Conservation (phyloP, 371 early-diverging fungal genomes). For the Apophysomyces variabilis region DNA sequence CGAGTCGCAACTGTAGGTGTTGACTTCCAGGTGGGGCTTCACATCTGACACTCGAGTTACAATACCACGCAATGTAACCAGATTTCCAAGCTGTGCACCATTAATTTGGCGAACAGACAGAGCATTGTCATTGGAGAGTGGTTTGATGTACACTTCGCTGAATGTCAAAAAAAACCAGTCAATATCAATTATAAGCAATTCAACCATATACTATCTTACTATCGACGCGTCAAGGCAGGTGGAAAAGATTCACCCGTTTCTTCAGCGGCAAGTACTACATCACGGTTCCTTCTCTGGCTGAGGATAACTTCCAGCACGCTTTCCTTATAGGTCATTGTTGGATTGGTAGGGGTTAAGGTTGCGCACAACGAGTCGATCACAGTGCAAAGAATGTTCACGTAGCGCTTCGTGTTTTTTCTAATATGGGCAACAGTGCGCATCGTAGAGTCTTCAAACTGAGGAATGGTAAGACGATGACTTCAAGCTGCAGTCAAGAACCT, state of each 20-base stretch:
- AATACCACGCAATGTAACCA: conserved; percentile 94
- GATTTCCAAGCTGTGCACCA: conserved; percentile 83
- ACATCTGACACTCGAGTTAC: conserved; percentile 98
- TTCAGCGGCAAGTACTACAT: conserved; percentile 54
- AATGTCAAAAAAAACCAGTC: conserved; percentile 1
- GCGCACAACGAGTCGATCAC: conserved; percentile 57
- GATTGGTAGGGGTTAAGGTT: conserved; percentile 66
- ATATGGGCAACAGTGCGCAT: conserved; percentile 63
- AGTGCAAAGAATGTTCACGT: conserved; percentile 76
- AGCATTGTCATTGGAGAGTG: conserved; percentile 63
- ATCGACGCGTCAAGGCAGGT: conserved; percentile 82
- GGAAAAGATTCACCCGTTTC: conserved; percentile 70
- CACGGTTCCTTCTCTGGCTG: conserved; percentile 81
- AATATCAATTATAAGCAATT: background rate
- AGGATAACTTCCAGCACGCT: conserved; percentile 91
- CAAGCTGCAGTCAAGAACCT: background rate
- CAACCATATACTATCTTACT: conserved; percentile 54
- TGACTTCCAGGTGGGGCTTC: conserved; percentile 92
- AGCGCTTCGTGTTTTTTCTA: conserved; percentile 83
- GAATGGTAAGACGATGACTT: background rate
- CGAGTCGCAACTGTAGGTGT: conserved; percentile 95
- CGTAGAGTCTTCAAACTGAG: conserved; percentile 41
- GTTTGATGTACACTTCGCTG: conserved; percentile 85
- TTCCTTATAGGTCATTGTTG: conserved; percentile 72
- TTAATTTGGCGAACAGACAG: conserved; percentile 90